Evolutionary conservation across 1,284 basidiomycete species (phyloP), one percentile per base, ranked within the genome.

Genomic region (Ceratobasidium sp.): DNA sequence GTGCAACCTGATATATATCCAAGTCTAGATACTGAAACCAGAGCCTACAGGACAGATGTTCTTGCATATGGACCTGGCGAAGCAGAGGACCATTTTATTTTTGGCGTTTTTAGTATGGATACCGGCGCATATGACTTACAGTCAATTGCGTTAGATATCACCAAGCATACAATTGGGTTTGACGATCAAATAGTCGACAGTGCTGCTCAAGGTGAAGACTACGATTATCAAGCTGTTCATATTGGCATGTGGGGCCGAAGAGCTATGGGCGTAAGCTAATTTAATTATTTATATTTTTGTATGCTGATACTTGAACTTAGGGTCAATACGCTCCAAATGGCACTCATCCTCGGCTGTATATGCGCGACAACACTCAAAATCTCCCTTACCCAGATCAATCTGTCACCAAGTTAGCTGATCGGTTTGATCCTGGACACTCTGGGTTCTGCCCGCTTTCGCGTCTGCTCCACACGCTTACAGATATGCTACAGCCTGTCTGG

Each of bases 281-380:
- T 7, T 15, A 13, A 50, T 50, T 56, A 6, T 56, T 7, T 13
- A 13, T 7, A 33, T 33, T 15, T 62, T 28, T 9, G 26, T 17
- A 28, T 62, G 5, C 28, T 15, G 38, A 62, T 40, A 26, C 12
- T 62, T 7, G 15, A 40, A n/a, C 15, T 40, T 33, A 62, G 59
- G 59, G 59, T 13, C 59, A 62, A n/a, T 28, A 62, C 15, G 38
- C 59, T n/a, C 28, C 59, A 62, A 28, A 62, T 17, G 38, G 38
- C 26, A 62, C 26, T n/a, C 26, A 62, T 40, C 59, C 38, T 28
- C 7, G 59, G 10, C 28, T 40, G 38, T 40, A 62, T n/a, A 40
- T 62, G 59, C 23, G 59, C 26, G 38, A 28, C 38, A 15, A 12
- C 9, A 28, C 38, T 3, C 59, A 28, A 40, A 40, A 33, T n/a